Evolutionary conservation across 169 alveolate species (phyloP), one percentile per base, ranked within the genome.

Genomic region (Theileria orientalis): DNA sequence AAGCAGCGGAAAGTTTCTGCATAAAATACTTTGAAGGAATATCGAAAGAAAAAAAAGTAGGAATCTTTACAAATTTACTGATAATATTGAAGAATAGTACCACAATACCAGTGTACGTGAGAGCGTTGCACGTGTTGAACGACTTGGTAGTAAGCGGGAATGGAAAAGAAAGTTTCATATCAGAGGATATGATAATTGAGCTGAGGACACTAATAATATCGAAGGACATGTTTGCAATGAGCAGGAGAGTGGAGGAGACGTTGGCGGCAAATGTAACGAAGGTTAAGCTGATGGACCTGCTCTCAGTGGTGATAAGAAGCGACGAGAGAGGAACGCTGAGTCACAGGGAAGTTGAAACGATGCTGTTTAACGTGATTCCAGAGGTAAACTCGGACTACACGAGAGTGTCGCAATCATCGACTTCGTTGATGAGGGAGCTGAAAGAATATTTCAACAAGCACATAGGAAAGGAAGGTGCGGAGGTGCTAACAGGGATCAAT

Each of bases 381-480:
- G 61, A 64, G 8, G 5, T 8, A 3, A 64, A 49, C 23, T 64
- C 74, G 23, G 74, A 49, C 35, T 64, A 42, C 23, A 37, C 27
- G n/a, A 64, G 30, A 35, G 19, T 64, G 8, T 64, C 74, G 74
- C 74, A 64, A 64, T 11, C 35, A 19, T 64, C 74, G 19, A 0
- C 27, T 0, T 11, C 7, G 7, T n/a, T 64, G 27, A 9, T 64
- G 21, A 5, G 21, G 21, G 74, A 11, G 19, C 7, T 64, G 74
- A 64, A 64, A 9, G 52, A 11, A 35, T 64, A 64, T 37, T 64
- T 64, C 27, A 33, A 30, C 19, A 41, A 59, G 19, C 25, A 49
- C 19, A 25, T 46, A 1, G 49, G 8, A 14, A 41, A 41, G 8
- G 8, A 9, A 41, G 14, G 49, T 9, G 49, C n/a, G 49, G 14